phyloP scores from a whole-genome alignment of 768 basidiomycete species.

The Filobasidium wieringae region DNA sequence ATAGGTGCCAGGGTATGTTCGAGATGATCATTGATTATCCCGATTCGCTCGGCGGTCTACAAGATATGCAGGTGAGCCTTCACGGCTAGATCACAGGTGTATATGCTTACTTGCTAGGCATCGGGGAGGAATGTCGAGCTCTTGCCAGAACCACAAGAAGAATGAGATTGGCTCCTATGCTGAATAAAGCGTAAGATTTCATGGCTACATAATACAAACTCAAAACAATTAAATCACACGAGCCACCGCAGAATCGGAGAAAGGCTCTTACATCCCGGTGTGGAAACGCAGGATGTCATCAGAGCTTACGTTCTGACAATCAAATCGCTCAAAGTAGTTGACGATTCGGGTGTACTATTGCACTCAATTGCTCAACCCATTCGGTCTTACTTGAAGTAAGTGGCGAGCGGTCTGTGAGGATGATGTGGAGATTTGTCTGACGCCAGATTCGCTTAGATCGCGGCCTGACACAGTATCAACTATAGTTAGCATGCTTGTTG shows the following conservation, averaged over 20 bases:
- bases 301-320: slow-evolving; percentile 85
- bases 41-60: slow-evolving; percentile 68
- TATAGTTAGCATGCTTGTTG: slow-evolving; percentile 82
- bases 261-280: slow-evolving; percentile 87
- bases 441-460: background rate
- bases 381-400: slow-evolving; percentile 69
- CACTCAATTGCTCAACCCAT: slow-evolving; percentile 92
- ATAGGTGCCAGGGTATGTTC: slow-evolving; percentile 63
- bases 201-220: background rate
- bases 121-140: slow-evolving; percentile 67
- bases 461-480: slow-evolving; percentile 77
- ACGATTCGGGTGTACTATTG: slow-evolving; percentile 82
- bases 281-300: slow-evolving; percentile 82
- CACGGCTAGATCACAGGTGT: background rate
- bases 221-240: background rate
- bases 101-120: background rate
- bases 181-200: slow-evolving; percentile 62
- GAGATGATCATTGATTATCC: slow-evolving; percentile 93
- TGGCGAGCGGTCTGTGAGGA: background rate
- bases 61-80: slow-evolving; percentile 62
- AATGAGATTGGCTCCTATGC: slow-evolving; percentile 56
- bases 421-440: background rate
- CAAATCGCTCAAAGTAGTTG: slow-evolving; percentile 74
- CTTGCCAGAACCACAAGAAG: slow-evolving; percentile 62
- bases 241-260: slow-evolving; percentile 47